These are phyloP conservation scores for Isabelozyma heimii DNA, from an alignment of 805 yeast genomes.

Conservation along the genomic window DNA sequence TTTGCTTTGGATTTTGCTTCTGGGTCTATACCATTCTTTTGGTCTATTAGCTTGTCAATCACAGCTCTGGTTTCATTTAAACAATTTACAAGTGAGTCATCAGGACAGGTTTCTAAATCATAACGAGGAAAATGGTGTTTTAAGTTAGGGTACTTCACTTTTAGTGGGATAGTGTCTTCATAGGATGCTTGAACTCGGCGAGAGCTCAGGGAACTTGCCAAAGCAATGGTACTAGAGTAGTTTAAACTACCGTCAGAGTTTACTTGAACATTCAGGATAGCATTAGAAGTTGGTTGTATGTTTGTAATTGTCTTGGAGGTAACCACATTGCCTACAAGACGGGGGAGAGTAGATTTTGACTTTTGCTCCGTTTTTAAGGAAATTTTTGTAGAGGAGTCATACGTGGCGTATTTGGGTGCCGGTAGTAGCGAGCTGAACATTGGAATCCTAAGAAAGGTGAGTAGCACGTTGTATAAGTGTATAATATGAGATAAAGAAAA, in stretches of 20 bases:
- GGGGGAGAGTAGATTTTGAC: neutral
- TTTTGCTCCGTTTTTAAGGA: neutral
- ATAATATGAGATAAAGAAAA: neutral
- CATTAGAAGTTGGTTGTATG: neutral
- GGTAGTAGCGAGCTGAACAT: slow-evolving; percentile 7
- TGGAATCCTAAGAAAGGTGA: neutral
- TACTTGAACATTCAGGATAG: slow-evolving; percentile 10
- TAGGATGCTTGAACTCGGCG: slow-evolving; percentile 45
- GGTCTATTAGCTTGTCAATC: slow-evolving; percentile 49
- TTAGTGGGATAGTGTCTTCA: slow-evolving; percentile 59
- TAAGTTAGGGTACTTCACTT: slow-evolving; percentile 37
- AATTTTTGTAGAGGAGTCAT: neutral
- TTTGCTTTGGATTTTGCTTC: slow-evolving; percentile 36
- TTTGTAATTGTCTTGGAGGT: neutral
- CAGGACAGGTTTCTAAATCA: slow-evolving; percentile 38
- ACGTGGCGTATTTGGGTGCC: slow-evolving; percentile 1
- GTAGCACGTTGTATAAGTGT: neutral
- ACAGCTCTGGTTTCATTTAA: slow-evolving; percentile 57
- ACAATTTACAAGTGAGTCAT: slow-evolving; percentile 44
- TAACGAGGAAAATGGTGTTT: slow-evolving; percentile 38
- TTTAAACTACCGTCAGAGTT: slow-evolving; percentile 26
- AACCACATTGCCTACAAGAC: neutral
- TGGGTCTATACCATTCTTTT: slow-evolving; percentile 27
- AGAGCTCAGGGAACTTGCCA: slow-evolving; percentile 5
- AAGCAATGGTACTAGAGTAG: slow-evolving; percentile 23